Base-by-base conservation (phyloP, 2,329 filamentous ascomycete genomes). In the Davidsoniella australis region DNA sequence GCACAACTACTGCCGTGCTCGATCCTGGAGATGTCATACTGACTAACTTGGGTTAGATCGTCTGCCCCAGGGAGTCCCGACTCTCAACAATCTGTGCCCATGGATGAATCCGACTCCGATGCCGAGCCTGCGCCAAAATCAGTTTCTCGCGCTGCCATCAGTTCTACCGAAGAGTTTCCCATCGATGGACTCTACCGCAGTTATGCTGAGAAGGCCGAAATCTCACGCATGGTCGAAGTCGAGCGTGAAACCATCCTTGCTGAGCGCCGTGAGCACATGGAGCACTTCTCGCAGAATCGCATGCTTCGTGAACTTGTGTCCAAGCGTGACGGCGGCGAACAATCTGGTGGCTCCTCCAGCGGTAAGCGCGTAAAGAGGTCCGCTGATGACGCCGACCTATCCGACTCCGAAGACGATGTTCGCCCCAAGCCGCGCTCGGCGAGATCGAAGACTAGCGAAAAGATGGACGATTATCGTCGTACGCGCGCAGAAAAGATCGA, bases 171-270 rank as follows among this genome's bases (percentile, higher is more conserved):
- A 12, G 69, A 82, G 50, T 91, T 93, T 60, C 87, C 89, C 0
- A 75, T 94, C 54, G 91, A 98, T 56, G 88, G 89, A 57, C 80
- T 91, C 59, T 91, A 85, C 62, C 74, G 76, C 57, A 83, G 77
- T 56, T 71, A 78, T 41, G 72, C 76, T 38, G 85, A 91, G 60
- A 88, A 85, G 63, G 73, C 73, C 6, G 71, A 82, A 47, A 91
- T 98, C 54, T 80, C 91, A 73, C 75, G 72, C 50, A 78, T 95
- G 74, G 81, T 87, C 26, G 88, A 96, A 66, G 80, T 96, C 47
- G 80, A 94, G 60, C 82, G 89, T 54, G 91, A 98, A 64, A 78
- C 86, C 61, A 80, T 94, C 41, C 75, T 98, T 5, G 89, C 87
- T 17, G 85, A 94, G 57, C 85, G 91, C 56, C 81, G 82, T 36